Evolutionary conservation across 2,329 filamentous ascomycete genomes (phyloP).

Genomic region (Cercospora brassicicola): DNA sequence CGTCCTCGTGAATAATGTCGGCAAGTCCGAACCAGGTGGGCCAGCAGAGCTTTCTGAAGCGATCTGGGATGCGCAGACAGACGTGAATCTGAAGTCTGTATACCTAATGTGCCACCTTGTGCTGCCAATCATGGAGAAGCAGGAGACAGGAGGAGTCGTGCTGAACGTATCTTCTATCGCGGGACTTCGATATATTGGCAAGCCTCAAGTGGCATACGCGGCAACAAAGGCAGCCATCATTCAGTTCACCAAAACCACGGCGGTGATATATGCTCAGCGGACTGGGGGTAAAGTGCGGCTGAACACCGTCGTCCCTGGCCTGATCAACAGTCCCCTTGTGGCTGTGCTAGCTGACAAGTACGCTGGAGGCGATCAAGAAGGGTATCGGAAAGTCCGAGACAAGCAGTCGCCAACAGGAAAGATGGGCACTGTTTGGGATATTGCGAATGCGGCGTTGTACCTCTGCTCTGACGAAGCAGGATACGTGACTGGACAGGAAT

Average conservation of each 20-base stretch:
- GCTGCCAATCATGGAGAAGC: constrained; percentile 56
- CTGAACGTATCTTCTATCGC: constrained; percentile 48
- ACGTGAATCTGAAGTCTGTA: constrained; percentile 58
- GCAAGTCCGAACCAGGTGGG: constrained; percentile 53
- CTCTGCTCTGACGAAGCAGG: constrained; percentile 59
- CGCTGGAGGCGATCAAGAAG: constrained; percentile 49
- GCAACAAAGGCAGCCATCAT: constrained; percentile 78
- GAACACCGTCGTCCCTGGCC: constrained; percentile 58
- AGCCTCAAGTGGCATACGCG: constrained; percentile 58
- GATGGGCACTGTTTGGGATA: constrained; percentile 62
- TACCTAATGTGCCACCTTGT: constrained; percentile 56
- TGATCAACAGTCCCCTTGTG: constrained; percentile 59
- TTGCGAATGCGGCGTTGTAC: constrained; percentile 58
- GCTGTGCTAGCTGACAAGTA: constrained; percentile 48
- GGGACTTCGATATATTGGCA: constrained; percentile 54
- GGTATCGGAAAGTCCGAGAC: constrained; percentile 54
- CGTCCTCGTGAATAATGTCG: constrained; percentile 63
- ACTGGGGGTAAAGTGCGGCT: constrained; percentile 48
- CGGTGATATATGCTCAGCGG: constrained; percentile 56
- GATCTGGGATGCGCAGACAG: constrained; percentile 55
- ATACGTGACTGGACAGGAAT: constrained; percentile 61
- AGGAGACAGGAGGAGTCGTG: constrained; percentile 46
- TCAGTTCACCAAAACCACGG: constrained; percentile 74
- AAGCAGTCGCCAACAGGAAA: constrained; percentile 59
- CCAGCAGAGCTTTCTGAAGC: constrained; percentile 53